Base-by-base conservation (phyloP, 106 monocot genomes). In the Alisma plantagoaquatica region DNA sequence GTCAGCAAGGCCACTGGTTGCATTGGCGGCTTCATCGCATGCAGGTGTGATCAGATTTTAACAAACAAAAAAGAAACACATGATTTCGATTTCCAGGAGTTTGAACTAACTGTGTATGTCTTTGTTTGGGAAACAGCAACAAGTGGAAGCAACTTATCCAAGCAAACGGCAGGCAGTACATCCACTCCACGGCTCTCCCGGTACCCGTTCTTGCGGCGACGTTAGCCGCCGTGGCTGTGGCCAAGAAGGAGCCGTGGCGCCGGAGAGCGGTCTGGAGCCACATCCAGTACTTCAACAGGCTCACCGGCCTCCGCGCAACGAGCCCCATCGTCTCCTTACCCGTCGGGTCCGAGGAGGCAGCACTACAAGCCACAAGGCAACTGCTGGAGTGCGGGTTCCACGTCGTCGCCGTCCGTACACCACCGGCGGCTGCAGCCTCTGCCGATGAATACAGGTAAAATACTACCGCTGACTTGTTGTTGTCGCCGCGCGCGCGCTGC, bases 201-300 rank as follows among this genome's bases (percentile, higher is more conserved):
- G 10, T 53, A 29, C 53, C 53, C 7, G 28, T 53, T 3, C 30
- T 53, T 18, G 53, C 28, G 4, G 53, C 25, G 11, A 12, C 3
- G 4, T 53, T 26, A 49, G 49, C 49, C 27, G 49, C 49, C 0
- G n/a, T 49, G n/a, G 27, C n/a, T 22, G 49, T 49, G 49, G 49
- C 49, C 49, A 49, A 23, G 21, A 49, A 49, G 55, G 55, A 55
- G 15, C 21, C 31, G 10, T 55, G 55, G 55, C 55, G 55, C 20
- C 18, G 55, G 21, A 31, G 38, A 5, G 55, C 33, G 2, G 2
- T 55, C 21, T 55, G 55, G 55, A 55, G 32, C 55, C 21, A 23
- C 8, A 35, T 55, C 3, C 55, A 33, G 12, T 31, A 55, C 12
- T 55, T 55, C 29, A 9, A 22, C 7, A 14, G 3, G 23, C 27